These are phyloP conservation scores for Pseudogymnoascus sp. DNA, from an alignment of 2,329 filamentous ascomycete genomes.

Conservation along the genomic window DNA sequence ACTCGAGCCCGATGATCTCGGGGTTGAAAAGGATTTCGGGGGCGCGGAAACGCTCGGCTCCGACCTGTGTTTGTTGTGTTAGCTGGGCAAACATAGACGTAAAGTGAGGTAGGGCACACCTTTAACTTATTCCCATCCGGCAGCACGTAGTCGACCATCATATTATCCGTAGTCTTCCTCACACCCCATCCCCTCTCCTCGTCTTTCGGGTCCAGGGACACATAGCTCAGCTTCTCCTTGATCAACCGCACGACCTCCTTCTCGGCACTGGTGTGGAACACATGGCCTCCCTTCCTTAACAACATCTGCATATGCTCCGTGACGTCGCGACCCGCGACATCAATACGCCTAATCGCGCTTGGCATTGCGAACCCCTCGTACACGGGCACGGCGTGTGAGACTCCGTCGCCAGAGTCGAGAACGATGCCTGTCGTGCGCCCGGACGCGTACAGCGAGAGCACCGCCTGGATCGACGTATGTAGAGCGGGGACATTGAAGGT, in stretches of 20 bases:
- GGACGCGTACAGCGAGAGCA: conserved; percentile 90
- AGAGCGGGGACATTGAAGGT: conserved; percentile 96
- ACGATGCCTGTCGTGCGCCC: conserved; percentile 95
- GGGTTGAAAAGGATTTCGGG: conserved; percentile 97
- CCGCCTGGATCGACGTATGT: conserved; percentile 94
- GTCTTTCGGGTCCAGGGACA: conserved; percentile 79
- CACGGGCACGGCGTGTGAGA: conserved; percentile 93
- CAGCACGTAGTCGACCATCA: conserved; percentile 76
- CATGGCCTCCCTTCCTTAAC: conserved; percentile 82
- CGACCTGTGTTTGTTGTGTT: conserved; percentile 48
- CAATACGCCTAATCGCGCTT: conserved; percentile 88
- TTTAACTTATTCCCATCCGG: conserved; percentile 92
- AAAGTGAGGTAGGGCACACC: conserved; percentile 36
- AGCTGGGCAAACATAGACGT: not conserved
- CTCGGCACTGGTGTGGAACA: conserved; percentile 96
- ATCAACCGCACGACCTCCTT: conserved; percentile 98
- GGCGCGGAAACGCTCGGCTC: conserved; percentile 87
- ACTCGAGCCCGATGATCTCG: conserved; percentile 93
- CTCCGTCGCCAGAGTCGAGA: conserved; percentile 88
- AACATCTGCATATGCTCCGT: conserved; percentile 91
- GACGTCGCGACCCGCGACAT: conserved; percentile 91
- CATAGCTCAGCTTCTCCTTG: conserved; percentile 90
- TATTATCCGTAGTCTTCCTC: conserved; percentile 66
- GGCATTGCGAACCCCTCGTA: conserved; percentile 97
- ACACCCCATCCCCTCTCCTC: conserved; percentile 95